Evolutionary conservation across 352 stramenopile genomes (phyloP).

Genomic region (Vaucheria bursata): DNA sequence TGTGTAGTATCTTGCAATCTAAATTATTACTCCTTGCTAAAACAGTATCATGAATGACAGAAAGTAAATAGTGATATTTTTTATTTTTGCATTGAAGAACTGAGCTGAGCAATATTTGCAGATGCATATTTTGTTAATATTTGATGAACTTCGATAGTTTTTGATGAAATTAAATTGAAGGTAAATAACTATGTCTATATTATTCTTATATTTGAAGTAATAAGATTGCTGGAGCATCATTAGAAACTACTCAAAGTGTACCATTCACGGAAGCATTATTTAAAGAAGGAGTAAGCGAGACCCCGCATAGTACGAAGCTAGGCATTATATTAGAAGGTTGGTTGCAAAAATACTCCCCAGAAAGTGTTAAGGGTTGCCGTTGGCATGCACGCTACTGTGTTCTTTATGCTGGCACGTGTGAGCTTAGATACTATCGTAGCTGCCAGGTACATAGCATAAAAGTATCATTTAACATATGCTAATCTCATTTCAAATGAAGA

Average conservation of each 20-base stretch:
- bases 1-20: too few relatives aligned
- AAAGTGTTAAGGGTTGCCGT: constrained; percentile 20
- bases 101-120: too few relatives aligned
- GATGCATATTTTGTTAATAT: too few relatives aligned
- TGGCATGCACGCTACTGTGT: constrained; percentile 45
- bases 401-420: constrained; percentile 30
- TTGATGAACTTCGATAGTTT: too few relatives aligned
- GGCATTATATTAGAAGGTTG: constrained; percentile 38
- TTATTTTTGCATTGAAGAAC: too few relatives aligned
- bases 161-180: too few relatives aligned
- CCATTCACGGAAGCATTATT: constrained; percentile 44
- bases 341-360: constrained; percentile 38
- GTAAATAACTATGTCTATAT: constrained; percentile 28
- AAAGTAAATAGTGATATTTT: too few relatives aligned
- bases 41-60: too few relatives aligned
- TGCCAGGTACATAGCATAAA: too few relatives aligned
- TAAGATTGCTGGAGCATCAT: neutral
- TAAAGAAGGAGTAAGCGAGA: constrained; percentile 36
- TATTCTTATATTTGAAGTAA: constrained; percentile 14
- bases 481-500: too few relatives aligned
- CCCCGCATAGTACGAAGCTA: constrained; percentile 36
- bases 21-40: too few relatives aligned
- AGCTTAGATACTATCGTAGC: constrained; percentile 39
- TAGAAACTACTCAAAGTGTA: constrained; percentile 20
- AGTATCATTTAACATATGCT: too few relatives aligned